Evolutionary conservation across 805 yeast species (phyloP).

Genomic region (Wickerhamomyces strasburgensis): DNA sequence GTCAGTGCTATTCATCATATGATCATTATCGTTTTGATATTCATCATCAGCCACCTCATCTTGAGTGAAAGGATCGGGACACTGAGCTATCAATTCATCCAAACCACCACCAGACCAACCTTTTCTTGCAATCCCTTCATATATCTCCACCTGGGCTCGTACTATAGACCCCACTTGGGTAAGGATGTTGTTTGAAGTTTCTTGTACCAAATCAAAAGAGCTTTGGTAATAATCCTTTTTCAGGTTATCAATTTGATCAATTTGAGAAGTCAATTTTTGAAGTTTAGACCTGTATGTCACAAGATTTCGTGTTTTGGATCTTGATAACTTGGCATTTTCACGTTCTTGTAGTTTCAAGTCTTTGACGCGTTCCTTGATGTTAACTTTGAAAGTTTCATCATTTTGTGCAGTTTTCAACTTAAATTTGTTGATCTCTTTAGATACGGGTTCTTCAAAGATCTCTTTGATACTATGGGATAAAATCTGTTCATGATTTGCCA

Average conservation of each 20-base stretch:
- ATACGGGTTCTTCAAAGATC: conserved; percentile 53
- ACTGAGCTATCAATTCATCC: conserved; percentile 57
- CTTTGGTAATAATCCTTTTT: conserved; percentile 72
- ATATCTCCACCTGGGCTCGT: conserved; percentile 75
- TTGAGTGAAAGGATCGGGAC: conserved; percentile 58
- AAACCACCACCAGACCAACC: conserved; percentile 88
- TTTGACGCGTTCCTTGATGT: conserved; percentile 47
- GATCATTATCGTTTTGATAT: conserved; percentile 12
- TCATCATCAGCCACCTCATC: conserved; percentile 19
- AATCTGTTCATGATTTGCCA: conserved; percentile 74
- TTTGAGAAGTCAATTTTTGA: conserved; percentile 60
- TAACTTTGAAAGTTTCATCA: conserved; percentile 49
- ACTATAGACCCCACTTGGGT: conserved; percentile 57
- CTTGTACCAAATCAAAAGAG: conserved; percentile 56
- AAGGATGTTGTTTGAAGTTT: conserved; percentile 52
- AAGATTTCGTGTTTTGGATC: conserved; percentile 58
- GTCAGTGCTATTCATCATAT: conserved; percentile 1
- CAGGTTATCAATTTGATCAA: conserved; percentile 72
- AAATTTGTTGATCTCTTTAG: conserved; percentile 39
- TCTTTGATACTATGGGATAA: conserved; percentile 51
- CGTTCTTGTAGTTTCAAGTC: conserved; percentile 55
- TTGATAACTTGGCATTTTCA: conserved; percentile 54
- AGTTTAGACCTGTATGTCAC: conserved; percentile 63
- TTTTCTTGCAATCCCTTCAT: conserved; percentile 75
- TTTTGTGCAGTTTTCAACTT: conserved; percentile 38